Conservation (phyloP, 495 filamentous ascomycete species). For the Friedmanniomyces simplex region DNA sequence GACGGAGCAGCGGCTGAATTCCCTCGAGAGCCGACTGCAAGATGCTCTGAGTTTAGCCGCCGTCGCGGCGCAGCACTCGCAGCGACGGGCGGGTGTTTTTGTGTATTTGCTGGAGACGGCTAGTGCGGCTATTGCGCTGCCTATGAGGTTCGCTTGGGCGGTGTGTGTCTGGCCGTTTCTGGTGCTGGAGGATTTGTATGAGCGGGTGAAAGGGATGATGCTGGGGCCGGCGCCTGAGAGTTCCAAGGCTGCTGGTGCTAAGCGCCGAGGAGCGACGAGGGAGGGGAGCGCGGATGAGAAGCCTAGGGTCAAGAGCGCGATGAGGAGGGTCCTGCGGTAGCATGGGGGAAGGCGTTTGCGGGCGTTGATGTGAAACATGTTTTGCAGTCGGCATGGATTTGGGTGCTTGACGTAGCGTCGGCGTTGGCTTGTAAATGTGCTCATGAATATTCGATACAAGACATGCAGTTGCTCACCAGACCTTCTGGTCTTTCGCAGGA, state of each 20-base stretch:
- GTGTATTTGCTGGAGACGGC: slow-evolving; percentile 7
- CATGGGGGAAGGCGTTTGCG: background rate
- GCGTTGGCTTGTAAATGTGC: too few species aligned
- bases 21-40: slow-evolving; percentile 56
- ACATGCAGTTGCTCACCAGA: too few species aligned
- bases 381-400: too few species aligned
- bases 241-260: background rate
- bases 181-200: slow-evolving; percentile 14
- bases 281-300: slow-evolving; percentile 10
- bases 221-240: slow-evolving; percentile 2
- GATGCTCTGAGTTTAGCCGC: slow-evolving; percentile 75
- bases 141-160: slow-evolving; percentile 19
- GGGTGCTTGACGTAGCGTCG: too few species aligned
- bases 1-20: slow-evolving; percentile 61
- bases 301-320: background rate
- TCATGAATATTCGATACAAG: too few species aligned
- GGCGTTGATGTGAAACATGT: background rate
- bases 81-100: slow-evolving; percentile 30
- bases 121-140: slow-evolving; percentile 12
- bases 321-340: background rate
- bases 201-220: slow-evolving; percentile 3
- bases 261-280: background rate
- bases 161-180: slow-evolving; percentile 16
- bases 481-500: too few species aligned
- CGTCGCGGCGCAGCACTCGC: slow-evolving; percentile 44